phyloP scores from a whole-genome alignment of 2,329 filamentous ascomycete genomes.

The Dactylellina sp. region DNA sequence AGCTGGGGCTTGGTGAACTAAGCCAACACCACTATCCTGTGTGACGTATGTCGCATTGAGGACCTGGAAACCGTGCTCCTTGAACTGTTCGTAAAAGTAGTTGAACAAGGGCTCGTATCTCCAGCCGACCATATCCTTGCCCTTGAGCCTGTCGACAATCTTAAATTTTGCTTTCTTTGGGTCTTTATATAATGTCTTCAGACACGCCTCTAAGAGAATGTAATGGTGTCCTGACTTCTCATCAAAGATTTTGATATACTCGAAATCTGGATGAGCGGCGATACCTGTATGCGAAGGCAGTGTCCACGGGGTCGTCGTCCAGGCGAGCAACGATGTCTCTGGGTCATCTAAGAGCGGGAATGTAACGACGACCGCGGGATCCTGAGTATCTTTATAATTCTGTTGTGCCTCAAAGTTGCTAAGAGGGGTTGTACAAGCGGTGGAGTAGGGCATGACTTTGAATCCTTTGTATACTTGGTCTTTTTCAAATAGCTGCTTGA shows the following conservation, averaged over 20 bases:
- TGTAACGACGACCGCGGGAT: conserved; percentile 87
- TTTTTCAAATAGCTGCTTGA: conserved; percentile 92
- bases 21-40: conserved; percentile 87
- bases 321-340: conserved; percentile 80
- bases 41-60: conserved; percentile 88
- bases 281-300: conserved; percentile 83
- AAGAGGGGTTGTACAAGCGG: conserved; percentile 85
- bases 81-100: conserved; percentile 90
- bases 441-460: conserved; percentile 95
- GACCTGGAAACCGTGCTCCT: conserved; percentile 83
- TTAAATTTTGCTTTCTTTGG: conserved; percentile 95
- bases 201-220: conserved; percentile 82
- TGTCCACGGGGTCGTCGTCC: conserved; percentile 92
- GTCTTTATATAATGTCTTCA: conserved; percentile 89
- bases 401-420: conserved; percentile 95
- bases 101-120: conserved; percentile 88
- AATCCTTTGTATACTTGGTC: conserved; percentile 89
- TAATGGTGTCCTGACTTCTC: conserved; percentile 85
- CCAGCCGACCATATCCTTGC: conserved; percentile 87
- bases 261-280: conserved; percentile 82
- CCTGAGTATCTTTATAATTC: conserved; percentile 92
- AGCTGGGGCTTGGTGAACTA: conserved; percentile 92
- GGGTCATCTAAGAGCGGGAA: conserved; percentile 85
- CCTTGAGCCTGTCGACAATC: conserved; percentile 81
- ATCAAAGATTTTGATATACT: conserved; percentile 88